Evolutionary conservation across 2,329 filamentous ascomycete species (phyloP), one percentile per base, ranked within the genome.

Genomic region (Sphaceloma murrayae): DNA sequence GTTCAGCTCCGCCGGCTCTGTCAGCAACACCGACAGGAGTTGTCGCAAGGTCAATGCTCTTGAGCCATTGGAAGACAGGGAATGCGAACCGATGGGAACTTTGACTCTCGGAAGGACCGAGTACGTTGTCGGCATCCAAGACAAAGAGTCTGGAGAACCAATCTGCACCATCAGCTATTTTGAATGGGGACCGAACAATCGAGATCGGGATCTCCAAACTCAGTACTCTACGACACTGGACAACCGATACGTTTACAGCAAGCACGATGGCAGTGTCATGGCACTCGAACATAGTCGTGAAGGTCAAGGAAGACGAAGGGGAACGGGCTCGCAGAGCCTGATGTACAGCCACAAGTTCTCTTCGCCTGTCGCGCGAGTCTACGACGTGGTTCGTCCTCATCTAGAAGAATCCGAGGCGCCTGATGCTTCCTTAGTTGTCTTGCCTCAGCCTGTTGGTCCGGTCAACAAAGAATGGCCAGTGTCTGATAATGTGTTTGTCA

Each of bases 141-240:
- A 85, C 48, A 75, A 73, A 33, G 75, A 82, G 53, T 80, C 77
- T 3, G 80, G 82, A 1, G 76, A 81, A 48, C 76, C 78, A 5
- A 82, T 98, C 50, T 94, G 87, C 56, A 94, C 85, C 0, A 76
- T 98, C 53, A 88, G 79, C 52, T 98, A 93, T 58, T 83, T 86
- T 8, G 91, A 98, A 61, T 98, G 91, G 91, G 80, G 79, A 0
- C 85, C 88, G 10, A 98, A 98, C 62, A 93, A 82, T 48, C 84
- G 80, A 49, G 89, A 98, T 62, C 77, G 77, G 51, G 91, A 98
- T 59, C 76, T 98, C 5, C 80, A 86, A 55, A 76, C 76, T 39
- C 86, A 96, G 58, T 91, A 96, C 57, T 75, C 74, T 10, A 66
- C 70, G 8, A 86, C 87, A 1, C 80, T 88, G 58, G 88, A 96